Evolutionary conservation across 805 yeast genomes (phyloP), one percentile per base, ranked within the genome.

Genomic region (Monosporozyma unispora): DNA sequence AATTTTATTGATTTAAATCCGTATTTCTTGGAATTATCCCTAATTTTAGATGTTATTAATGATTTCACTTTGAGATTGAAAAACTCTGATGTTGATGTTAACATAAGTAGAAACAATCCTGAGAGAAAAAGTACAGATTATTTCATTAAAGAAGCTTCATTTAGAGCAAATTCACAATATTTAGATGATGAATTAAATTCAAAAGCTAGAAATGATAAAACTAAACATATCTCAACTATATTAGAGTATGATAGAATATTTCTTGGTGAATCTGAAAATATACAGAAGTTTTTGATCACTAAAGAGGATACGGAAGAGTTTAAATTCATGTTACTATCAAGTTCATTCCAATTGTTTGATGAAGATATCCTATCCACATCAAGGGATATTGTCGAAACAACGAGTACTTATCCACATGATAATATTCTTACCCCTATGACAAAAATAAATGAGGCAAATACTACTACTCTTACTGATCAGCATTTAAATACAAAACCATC

Each of bases 1-100:
- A 67, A 72, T 39, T 74, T 72, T 48, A 60, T 78, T 19, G 76
- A 76, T 59, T 62, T 80, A 25, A 71, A 76, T 46, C 74, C 72
- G 16, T 72, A 79, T 40, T 72, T 82, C 2, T 51, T 72, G 9
- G 78, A 74, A 54, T 61, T 78, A 44, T 72, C 81, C 14, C 44
- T 70, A 48, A 65, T 70, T 56, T 66, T 70, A 43, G 77, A 73
- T 51, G 70, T 72, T 11, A 50, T 73, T 18, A 52, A 52, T 23
- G 62, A 63, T 16, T 43, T 62, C 29, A 22, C 45, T 14, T 23
- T 22, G 3, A 50, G 45, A 37, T 39, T 44, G 12, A 35, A 48
- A 6, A 29, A 27, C 7, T 10, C n/a, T 22, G 8, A 25, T 37
- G 25, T 25, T 8, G 27, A 16, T 35, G 11, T 27, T 18, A 3